Evolutionary conservation across 371 early-diverging fungal species (phyloP).

Genomic region (Actinomortierella wolfii): DNA sequence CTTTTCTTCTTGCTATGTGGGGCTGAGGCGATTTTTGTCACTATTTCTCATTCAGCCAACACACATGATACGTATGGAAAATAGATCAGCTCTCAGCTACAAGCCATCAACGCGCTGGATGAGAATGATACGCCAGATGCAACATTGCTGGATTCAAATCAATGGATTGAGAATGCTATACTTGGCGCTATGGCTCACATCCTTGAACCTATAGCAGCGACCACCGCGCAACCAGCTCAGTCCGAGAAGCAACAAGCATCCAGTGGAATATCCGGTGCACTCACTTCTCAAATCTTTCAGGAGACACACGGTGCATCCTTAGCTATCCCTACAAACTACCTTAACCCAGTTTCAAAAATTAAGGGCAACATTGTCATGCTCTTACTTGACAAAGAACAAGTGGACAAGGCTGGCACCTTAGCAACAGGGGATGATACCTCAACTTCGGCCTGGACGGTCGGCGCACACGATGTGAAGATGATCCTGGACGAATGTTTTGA

Average conservation of each 20-base stretch:
- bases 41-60: no score
- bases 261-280: not conserved
- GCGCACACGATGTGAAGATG: conserved; percentile 12
- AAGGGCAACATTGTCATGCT: conserved; percentile 18
- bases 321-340: not conserved
- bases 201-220: conserved; percentile 12
- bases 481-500: conserved; percentile 7
- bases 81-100: conserved; percentile 25
- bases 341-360: not conserved
- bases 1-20: no score
- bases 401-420: conserved; percentile 4
- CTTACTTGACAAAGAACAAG: conserved; percentile 13
- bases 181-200: conserved; percentile 36
- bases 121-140: not conserved
- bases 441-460: conserved; percentile 12
- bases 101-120: conserved; percentile 12
- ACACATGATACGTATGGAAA: no score
- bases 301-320: not conserved
- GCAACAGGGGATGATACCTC: not conserved
- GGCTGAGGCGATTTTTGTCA: no score
- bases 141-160: not conserved
- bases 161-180: conserved; percentile 27
- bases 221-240: not conserved
- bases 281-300: no score
- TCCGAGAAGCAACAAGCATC: not conserved